A percentile compares a stretch with the other conserved stretches of the same genome.
Evolutionary conservation across 2,329 filamentous ascomycete genomes (phyloP).

Genomic region (Fusarium gaditjirri): DNA sequence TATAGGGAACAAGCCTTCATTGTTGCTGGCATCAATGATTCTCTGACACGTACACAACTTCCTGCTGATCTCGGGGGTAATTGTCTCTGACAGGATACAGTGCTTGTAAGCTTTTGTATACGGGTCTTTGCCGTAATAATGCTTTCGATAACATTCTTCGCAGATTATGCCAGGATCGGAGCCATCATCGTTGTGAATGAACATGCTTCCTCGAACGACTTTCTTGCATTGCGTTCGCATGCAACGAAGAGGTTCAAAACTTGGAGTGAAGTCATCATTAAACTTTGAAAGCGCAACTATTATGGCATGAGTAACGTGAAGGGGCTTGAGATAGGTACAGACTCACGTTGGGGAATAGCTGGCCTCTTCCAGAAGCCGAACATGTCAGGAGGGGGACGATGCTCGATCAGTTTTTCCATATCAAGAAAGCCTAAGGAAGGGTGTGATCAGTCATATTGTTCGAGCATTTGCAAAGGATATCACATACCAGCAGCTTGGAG

Average conservation of each 20-base stretch:
- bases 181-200: conserved; percentile 4
- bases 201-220: conserved; percentile 37
- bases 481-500: conserved; percentile 32
- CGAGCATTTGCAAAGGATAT: too few relatives aligned
- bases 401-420: conserved; percentile 39
- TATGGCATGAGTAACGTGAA: neutral
- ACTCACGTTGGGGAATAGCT: conserved; percentile 37
- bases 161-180: conserved; percentile 22
- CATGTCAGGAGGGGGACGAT: conserved; percentile 29
- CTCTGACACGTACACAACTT: conserved; percentile 29
- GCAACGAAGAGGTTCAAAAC: conserved; percentile 30
- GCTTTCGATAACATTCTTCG: conserved; percentile 30
- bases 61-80: conserved; percentile 31
- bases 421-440: conserved; percentile 23
- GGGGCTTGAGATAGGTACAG: neutral
- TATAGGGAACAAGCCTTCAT: conserved; percentile 19
- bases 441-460: neutral
- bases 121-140: conserved; percentile 16
- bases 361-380: conserved; percentile 35
- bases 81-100: conserved; percentile 21
- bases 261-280: conserved; percentile 13
- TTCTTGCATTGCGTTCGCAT: conserved; percentile 27
- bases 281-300: conserved; percentile 27
- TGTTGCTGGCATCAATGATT: neutral
- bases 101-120: conserved; percentile 37